A percentile compares a stretch with the other conserved stretches of the same genome.
Conservation (phyloP, 2,329 filamentous ascomycete species). For the Monosporascus sp. region DNA sequence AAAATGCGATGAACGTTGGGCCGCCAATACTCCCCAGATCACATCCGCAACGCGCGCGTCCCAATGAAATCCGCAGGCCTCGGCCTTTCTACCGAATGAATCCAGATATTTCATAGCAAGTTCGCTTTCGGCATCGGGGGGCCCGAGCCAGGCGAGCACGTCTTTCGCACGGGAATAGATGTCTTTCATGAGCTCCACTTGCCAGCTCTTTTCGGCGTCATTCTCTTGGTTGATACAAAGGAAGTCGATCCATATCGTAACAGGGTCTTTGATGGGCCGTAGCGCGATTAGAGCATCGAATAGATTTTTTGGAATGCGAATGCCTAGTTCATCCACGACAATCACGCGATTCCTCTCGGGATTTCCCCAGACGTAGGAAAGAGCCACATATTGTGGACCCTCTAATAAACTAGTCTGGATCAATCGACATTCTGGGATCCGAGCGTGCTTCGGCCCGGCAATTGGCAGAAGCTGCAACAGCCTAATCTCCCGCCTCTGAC, state of each 20-base stretch:
- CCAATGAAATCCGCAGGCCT: too few relatives aligned
- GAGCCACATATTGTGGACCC: slow-evolving; percentile 8
- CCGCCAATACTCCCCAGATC: too few relatives aligned
- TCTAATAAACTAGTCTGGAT: too few relatives aligned
- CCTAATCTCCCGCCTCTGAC: too few relatives aligned
- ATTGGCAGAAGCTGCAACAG: too few relatives aligned
- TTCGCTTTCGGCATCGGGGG: background rate
- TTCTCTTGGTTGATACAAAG: slow-evolving; percentile 18
- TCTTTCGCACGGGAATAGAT: slow-evolving; percentile 13
- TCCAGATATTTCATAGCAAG: slow-evolving; percentile 1
- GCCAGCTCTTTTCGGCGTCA: slow-evolving; percentile 12
- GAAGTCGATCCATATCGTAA: slow-evolving; percentile 15
- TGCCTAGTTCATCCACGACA: slow-evolving; percentile 6
- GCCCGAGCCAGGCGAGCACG: slow-evolving; percentile 16
- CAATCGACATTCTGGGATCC: too few relatives aligned
- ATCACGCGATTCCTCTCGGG: slow-evolving; percentile 8
- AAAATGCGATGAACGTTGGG: too few relatives aligned
- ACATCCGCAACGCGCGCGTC: too few relatives aligned
- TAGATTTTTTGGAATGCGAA: slow-evolving; percentile 5
- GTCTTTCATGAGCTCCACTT: slow-evolving; percentile 16
- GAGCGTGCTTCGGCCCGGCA: too few relatives aligned
- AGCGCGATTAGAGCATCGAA: slow-evolving; percentile 2
- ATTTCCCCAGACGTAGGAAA: slow-evolving; percentile 18
- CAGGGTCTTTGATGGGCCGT: background rate
- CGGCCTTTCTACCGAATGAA: too few relatives aligned